Conservation (phyloP, 306 rosid species). For the Prunus campanulata region DNA sequence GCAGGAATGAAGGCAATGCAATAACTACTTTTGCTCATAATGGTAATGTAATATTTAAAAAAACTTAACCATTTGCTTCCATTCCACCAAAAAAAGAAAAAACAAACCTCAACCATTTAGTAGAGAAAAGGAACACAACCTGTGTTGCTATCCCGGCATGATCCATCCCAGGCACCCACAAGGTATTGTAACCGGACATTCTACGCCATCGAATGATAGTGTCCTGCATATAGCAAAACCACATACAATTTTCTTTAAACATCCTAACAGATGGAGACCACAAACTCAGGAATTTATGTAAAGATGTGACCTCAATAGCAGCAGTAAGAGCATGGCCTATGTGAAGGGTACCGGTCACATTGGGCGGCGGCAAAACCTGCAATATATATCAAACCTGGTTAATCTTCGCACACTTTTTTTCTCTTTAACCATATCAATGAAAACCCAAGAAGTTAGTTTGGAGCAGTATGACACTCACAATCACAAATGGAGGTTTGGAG, state of each 20-base stretch:
- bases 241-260: conserved; percentile 1
- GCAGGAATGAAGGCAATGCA: neutral
- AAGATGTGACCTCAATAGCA: conserved; percentile 69
- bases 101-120: neutral
- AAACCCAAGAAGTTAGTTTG: neutral
- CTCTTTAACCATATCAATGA: neutral
- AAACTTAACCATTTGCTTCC: neutral
- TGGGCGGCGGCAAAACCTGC: conserved; percentile 96
- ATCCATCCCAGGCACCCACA: conserved; percentile 99
- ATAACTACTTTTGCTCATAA: neutral
- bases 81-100: neutral
- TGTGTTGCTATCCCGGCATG: conserved; percentile 99
- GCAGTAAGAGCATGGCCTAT: conserved; percentile 97
- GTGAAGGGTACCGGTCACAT: conserved; percentile 95
- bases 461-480: conserved; percentile 52
- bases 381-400: conserved; percentile 17
- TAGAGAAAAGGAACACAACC: conserved; percentile 37
- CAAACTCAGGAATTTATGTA: conserved; percentile 10
- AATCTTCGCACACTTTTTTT: neutral
- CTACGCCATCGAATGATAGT: conserved; percentile 92
- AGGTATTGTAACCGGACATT: conserved; percentile 87
- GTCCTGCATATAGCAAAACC: conserved; percentile 56
- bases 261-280: neutral
- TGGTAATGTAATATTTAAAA: neutral
- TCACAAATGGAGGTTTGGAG: conserved; percentile 79